Evolutionary conservation across 345 rosid genomes (phyloP).

Genomic region (Eucalyptus marginata): DNA sequence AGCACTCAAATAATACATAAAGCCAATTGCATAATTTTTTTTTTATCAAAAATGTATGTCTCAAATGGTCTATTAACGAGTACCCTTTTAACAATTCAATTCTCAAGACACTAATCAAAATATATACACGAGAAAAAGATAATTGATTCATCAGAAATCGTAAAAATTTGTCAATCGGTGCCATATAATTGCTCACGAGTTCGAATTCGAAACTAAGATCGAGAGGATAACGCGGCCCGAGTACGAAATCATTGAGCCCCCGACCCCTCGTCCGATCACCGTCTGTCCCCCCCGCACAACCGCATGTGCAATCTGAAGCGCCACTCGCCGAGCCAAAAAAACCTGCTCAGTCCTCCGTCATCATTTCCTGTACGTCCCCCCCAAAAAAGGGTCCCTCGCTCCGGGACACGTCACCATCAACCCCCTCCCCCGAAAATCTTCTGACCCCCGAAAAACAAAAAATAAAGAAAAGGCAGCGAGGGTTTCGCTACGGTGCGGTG

Average conservation of each 20-base stretch:
- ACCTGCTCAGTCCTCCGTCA: background rate
- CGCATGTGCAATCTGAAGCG: background rate
- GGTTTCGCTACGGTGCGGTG: background rate
- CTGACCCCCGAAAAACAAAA: background rate
- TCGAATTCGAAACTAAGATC: background rate
- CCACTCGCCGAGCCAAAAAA: background rate
- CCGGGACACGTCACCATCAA: background rate
- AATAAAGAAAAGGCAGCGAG: accelerated
- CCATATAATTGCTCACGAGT: background rate
- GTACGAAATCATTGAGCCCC: background rate
- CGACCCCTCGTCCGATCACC: background rate
- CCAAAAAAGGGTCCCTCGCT: background rate
- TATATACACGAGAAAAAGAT: accelerated
- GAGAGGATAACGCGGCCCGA: background rate
- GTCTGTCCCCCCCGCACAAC: background rate
- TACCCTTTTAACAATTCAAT: accelerated
- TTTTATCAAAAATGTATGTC: background rate
- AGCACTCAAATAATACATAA: accelerated
- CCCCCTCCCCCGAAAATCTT: background rate
- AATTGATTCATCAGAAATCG: background rate
- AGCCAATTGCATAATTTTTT: accelerated
- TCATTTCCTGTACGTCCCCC: background rate
- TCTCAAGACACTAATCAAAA: background rate
- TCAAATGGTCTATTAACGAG: background rate
- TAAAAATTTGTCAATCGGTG: accelerated